Base-by-base conservation (phyloP, 768 basidiomycete species). In the Chalciporus chontae region DNA sequence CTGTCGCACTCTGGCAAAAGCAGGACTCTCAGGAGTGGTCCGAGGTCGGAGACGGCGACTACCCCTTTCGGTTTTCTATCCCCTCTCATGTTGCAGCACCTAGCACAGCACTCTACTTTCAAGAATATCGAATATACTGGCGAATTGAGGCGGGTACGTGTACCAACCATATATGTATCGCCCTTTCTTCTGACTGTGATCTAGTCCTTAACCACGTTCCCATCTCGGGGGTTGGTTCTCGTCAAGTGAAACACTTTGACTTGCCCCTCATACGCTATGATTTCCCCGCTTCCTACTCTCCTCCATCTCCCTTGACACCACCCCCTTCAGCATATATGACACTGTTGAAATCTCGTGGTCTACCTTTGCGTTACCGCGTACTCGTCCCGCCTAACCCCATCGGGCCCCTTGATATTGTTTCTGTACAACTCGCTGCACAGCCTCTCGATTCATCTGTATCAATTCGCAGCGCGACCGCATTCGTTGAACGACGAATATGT, bases 111-210 rank as follows among this genome's bases (percentile, higher is more conserved):
- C 58, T 68, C 34, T 75, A 81, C 52, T 89, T 83, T 59, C 85
- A 85, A 57, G 85, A 84, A 58, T 93, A 90, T 66, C 77, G 84
- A 39, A 82, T 87, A 62, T 79, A 79, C 62, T 93, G 90, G 90
- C 77, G 88, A 46, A 74, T 93, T 49, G 90, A 93, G 72, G 90
- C 90, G 54, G 77, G 89, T 83, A 55, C 55, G 83, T 75, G 13
- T 40, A 53, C 44, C 46, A n/a, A 46, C 11, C 37, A 42, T 31
- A 27, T 38, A 32, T 45, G 21, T 21, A 42, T 32, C 6, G 17
- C 51, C 36, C 21, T 44, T 19, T 58, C 45, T 60, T 53, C 59
- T 64, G 55, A 66, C 53, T 42, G 15, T 6, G 18, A 49, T 42
- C 21, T 56, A 89, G 89, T 85, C 43, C 77, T 92, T 40, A 77